These are phyloP conservation scores for Paecilomyces sp. DNA, from an alignment of 2,329 filamentous ascomycete species.

Conservation along the genomic window DNA sequence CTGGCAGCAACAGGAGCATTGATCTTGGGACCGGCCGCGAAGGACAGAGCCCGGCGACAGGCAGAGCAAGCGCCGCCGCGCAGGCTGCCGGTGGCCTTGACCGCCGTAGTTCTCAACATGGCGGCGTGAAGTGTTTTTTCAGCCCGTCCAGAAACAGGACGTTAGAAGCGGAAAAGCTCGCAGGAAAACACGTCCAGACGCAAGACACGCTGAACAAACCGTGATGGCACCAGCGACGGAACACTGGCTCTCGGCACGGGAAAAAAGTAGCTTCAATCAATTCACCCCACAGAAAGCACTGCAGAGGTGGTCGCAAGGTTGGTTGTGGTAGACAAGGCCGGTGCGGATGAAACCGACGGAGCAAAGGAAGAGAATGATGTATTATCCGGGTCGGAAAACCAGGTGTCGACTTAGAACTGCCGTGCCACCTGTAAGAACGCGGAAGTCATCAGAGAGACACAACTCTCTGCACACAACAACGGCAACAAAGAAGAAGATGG, in stretches of 20 bases:
- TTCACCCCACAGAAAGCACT: not conserved
- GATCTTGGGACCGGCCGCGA: slow-evolving; percentile 22
- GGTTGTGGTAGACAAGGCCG: not conserved
- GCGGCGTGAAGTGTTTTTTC: slow-evolving; percentile 19
- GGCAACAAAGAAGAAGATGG: slow-evolving; percentile 2
- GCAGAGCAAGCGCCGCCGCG: slow-evolving; percentile 25
- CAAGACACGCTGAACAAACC: not conserved
- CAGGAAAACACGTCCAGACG: not conserved
- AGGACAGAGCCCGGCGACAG: slow-evolving; percentile 25
- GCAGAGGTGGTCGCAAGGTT: not conserved
- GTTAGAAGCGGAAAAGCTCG: not conserved
- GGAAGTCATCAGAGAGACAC: slow-evolving; percentile 34
- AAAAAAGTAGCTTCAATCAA: not conserved
- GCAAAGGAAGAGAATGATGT: slow-evolving; percentile 17
- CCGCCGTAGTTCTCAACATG: slow-evolving; percentile 33
- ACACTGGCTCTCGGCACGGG: not conserved
- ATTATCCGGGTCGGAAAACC: slow-evolving; percentile 14
- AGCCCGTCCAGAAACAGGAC: not conserved
- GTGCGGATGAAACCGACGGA: slow-evolving; percentile 7
- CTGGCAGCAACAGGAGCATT: slow-evolving; percentile 18
- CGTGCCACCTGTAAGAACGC: slow-evolving; percentile 32
- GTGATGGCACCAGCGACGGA: not conserved
- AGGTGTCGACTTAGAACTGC: slow-evolving; percentile 34
- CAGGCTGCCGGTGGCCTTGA: slow-evolving; percentile 34
- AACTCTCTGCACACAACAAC: slow-evolving; percentile 17